Evolutionary conservation across 208 protist genomes (phyloP).

Genomic region (Crithidia brevicula): DNA sequence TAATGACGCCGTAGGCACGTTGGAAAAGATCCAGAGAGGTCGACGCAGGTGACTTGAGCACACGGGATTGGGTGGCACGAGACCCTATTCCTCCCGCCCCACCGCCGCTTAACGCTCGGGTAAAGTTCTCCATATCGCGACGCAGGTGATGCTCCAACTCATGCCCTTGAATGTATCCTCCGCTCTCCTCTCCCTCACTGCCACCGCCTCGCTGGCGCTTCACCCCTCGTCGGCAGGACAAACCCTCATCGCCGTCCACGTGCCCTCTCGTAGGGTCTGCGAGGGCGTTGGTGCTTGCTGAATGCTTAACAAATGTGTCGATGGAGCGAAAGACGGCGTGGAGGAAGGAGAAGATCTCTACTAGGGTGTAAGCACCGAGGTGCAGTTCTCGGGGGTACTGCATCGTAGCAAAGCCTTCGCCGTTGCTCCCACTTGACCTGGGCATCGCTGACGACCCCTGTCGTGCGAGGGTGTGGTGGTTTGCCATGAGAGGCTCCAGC

Average conservation of each 20-base stretch:
- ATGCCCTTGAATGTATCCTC: constrained; percentile 1
- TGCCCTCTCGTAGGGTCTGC: too few species aligned
- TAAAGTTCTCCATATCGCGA: constrained; percentile 26
- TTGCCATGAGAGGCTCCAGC: constrained; percentile 45
- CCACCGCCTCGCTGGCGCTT: constrained; percentile 15
- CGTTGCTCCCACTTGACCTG: background rate
- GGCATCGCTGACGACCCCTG: background rate
- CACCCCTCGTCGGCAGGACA: background rate
- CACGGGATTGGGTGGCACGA: too few species aligned
- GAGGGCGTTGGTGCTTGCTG: too few species aligned
- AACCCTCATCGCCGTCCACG: too few species aligned
- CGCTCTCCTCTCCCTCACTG: background rate
- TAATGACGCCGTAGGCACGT: constrained; percentile 72
- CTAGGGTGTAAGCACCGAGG: constrained; percentile 59
- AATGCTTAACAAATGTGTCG: constrained; percentile 27
- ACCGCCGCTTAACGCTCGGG: background rate
- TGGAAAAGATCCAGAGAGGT: constrained; percentile 50
- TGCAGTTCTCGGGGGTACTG: constrained; percentile 70
- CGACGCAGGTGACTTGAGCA: background rate
- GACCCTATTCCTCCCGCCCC: too few species aligned
- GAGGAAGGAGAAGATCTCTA: constrained; percentile 61
- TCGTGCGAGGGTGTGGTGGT: constrained; percentile 9
- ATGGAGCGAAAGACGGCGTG: constrained; percentile 43
- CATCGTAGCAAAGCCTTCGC: constrained; percentile 13
- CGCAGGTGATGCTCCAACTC: constrained; percentile 19